These are phyloP conservation scores for Aureobasidium sp. DNA, from an alignment of 2,329 filamentous ascomycete species.

Conservation along the genomic window DNA sequence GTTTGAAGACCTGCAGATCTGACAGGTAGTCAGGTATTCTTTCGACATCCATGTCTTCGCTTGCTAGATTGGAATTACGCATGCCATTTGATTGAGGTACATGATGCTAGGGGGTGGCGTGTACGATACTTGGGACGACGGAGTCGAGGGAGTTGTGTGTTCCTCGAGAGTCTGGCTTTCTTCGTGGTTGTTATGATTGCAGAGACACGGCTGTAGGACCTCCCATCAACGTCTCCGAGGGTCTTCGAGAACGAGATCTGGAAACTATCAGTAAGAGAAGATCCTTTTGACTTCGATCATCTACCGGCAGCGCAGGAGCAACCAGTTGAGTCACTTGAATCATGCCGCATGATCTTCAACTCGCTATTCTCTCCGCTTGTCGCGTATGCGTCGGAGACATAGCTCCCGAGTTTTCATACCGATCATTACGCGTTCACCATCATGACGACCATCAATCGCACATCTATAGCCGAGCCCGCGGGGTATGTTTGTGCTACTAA, in stretches of 20 bases:
- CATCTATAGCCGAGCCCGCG: not conserved
- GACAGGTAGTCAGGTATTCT: not conserved
- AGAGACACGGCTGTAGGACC: too few species aligned
- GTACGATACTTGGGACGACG: not conserved
- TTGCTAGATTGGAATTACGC: not conserved
- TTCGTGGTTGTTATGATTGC: too few species aligned
- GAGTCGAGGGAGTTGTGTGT: not conserved
- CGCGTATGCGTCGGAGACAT: too few species aligned
- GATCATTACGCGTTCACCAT: not conserved
- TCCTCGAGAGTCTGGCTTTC: not conserved
- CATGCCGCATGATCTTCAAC: not conserved
- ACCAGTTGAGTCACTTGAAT: not conserved
- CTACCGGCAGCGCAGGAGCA: not conserved
- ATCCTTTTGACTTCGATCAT: not conserved
- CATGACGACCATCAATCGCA: not conserved
- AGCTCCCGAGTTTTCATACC: not conserved
- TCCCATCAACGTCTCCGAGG: not conserved
- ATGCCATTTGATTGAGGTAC: constrained; percentile 3
- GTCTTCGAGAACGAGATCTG: too few species aligned
- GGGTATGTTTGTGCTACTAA: constrained; percentile 13
- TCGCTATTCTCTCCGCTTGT: not conserved
- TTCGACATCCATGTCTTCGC: constrained; percentile 5
- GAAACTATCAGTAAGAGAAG: too few species aligned
- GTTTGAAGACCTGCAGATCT: not conserved
- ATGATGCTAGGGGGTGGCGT: not conserved